phyloP scores from a whole-genome alignment of 2,329 filamentous ascomycete genomes.

The Monilinia fructigena region DNA sequence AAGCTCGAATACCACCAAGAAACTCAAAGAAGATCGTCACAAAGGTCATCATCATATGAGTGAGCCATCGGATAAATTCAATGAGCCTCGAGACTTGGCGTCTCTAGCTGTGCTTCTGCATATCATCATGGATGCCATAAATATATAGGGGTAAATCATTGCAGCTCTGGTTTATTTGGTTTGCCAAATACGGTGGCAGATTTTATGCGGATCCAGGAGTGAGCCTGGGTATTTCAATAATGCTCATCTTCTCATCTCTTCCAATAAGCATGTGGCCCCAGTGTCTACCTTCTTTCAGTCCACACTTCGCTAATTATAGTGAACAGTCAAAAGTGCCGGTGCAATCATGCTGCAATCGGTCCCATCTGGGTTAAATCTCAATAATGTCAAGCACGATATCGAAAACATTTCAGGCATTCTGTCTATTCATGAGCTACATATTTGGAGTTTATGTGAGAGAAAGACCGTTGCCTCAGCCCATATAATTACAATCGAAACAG shows the following conservation, averaged over 20 bases:
- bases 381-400: constrained; percentile 66
- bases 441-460: constrained; percentile 70
- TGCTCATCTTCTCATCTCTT: constrained; percentile 65
- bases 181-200: constrained; percentile 53
- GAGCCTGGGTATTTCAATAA: constrained; percentile 67
- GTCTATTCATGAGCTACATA: constrained; percentile 69
- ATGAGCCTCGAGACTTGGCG: constrained; percentile 59
- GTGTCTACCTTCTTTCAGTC: not conserved
- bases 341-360: constrained; percentile 67
- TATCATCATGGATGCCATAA: constrained; percentile 69
- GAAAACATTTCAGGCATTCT: constrained; percentile 68
- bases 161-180: constrained; percentile 71
- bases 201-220: constrained; percentile 73
- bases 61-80: constrained; percentile 32
- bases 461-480: constrained; percentile 70
- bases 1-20: not conserved
- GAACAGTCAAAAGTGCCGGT: constrained; percentile 55
- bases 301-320: not conserved
- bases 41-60: constrained; percentile 51
- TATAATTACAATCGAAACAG: constrained; percentile 59
- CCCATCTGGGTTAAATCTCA: constrained; percentile 57
- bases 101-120: constrained; percentile 71
- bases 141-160: constrained; percentile 70
- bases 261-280: constrained; percentile 47
- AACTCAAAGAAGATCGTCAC: constrained; percentile 41